Evolutionary conservation across 768 basidiomycete species (phyloP).

Genomic region (Panaeolus cyanescens): DNA sequence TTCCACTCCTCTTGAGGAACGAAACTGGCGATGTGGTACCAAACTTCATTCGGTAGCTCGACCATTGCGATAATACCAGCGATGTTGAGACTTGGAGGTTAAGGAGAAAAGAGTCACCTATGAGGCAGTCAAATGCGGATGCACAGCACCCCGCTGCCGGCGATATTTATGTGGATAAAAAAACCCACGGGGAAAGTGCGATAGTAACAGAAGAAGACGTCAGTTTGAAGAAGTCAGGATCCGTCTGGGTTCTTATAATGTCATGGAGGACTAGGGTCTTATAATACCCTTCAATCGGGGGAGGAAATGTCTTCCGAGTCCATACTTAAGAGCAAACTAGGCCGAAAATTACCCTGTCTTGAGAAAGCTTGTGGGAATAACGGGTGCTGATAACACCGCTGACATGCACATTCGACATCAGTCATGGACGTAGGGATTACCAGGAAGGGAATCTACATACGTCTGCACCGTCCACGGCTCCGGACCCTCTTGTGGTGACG

Average conservation of each 20-base stretch:
- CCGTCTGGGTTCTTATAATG: background rate
- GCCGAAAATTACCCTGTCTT: background rate
- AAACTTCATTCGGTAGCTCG: background rate
- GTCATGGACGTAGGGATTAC: background rate
- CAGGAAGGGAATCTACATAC: constrained; percentile 2
- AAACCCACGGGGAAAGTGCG: background rate
- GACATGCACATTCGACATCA: background rate
- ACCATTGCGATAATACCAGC: background rate
- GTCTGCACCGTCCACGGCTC: background rate
- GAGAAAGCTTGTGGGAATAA: background rate
- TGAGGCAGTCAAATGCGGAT: background rate
- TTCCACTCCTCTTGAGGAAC: background rate
- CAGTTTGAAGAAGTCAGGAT: background rate
- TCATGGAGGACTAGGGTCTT: background rate
- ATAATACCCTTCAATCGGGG: constrained; percentile 1
- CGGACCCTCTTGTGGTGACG: background rate
- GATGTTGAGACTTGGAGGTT: background rate
- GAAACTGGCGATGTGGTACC: background rate
- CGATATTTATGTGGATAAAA: background rate
- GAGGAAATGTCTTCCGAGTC: background rate
- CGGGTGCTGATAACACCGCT: background rate
- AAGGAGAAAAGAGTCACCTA: background rate
- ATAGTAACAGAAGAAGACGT: constrained; percentile 1
- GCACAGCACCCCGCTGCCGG: background rate
- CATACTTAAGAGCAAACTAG: constrained; percentile 1